phyloP scores from a whole-genome alignment of 1,139 yeast genomes.

The Hemisphaericaspora xylofermentans region DNA sequence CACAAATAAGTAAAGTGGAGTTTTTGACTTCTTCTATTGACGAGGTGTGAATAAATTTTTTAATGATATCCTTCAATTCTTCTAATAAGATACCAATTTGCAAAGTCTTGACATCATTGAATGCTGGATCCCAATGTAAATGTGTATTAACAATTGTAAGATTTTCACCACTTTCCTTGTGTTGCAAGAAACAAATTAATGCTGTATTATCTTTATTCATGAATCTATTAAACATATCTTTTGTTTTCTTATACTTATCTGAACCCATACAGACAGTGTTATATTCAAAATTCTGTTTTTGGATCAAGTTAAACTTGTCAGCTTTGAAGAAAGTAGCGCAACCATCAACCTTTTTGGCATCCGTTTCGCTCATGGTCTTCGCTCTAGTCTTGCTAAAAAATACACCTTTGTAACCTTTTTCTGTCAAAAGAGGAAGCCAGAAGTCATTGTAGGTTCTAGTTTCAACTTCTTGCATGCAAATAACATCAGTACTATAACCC shows the following conservation, averaged over 20 bases:
- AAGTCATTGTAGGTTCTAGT: conserved; percentile 80
- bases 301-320: conserved; percentile 66
- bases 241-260: conserved; percentile 88
- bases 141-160: conserved; percentile 86
- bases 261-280: conserved; percentile 85
- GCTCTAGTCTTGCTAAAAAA: conserved; percentile 91
- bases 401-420: conserved; percentile 75
- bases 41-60: conserved; percentile 49
- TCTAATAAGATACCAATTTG: conserved; percentile 92
- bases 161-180: conserved; percentile 66
- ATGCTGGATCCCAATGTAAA: conserved; percentile 97
- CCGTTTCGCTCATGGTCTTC: conserved; percentile 81
- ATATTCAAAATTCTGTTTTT: conserved; percentile 78
- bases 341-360: conserved; percentile 92
- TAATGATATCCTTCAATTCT: conserved; percentile 67
- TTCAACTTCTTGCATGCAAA: conserved; percentile 96
- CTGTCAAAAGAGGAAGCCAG: conserved; percentile 75
- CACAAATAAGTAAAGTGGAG: conserved; percentile 79
- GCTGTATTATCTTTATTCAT: conserved; percentile 96
- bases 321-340: conserved; percentile 88
- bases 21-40: conserved; percentile 57
- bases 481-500: conserved; percentile 64
- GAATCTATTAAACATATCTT: conserved; percentile 91
- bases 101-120: conserved; percentile 92
- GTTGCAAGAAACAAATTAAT: conserved; percentile 74